Base-by-base conservation (phyloP, 2,329 filamentous ascomycete species). In the Thielaviopsis ethacetica region DNA sequence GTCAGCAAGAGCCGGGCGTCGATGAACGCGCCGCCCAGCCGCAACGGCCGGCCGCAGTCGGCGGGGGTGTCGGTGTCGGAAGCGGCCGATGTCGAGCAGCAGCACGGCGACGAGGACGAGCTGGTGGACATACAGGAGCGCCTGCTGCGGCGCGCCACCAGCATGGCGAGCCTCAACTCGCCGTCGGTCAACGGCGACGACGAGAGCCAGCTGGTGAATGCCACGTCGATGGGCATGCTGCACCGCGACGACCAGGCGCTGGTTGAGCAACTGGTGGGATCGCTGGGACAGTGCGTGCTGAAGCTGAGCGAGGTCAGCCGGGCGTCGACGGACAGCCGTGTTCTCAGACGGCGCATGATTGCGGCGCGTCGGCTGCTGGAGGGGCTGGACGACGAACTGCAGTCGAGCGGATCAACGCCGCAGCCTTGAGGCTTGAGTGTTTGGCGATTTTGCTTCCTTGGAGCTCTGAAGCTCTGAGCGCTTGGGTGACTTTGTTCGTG, bases 341-440 rank as follows among this genome's bases (percentile, higher is more conserved):
- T 84, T 61, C 82, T 86, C 69, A 76, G 88, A 61, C 75, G 85
- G 63, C 77, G 86, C 64, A 76, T 95, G 56, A 88, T 94, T 64
- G 80, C 82, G 57, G 90, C 89, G 5, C 81, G 83, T 61, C 77
- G 80, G 57, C 78, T 88, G 3, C 73, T 95, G 30, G 87, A 91
- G 64, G 88, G 87, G 5, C 72, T 83, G 61, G 77, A 83, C 63
- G 75, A 75, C 22, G 41, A 17, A 15, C 30, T 56, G 17, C n/a
- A 30, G 50, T 59, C 58, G 5, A 49, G 17, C 9, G 50, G 41
- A 30, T 34, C 59, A 9, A 57, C 38, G 15, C 50, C 54, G 19
- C 47, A 19, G 34, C 21, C 27, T 58, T 53, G 55, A 34, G n/a
- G 34, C 24, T 53, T 58, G 21, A 15, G 34, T 17, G 6, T 38